phyloP scores from a whole-genome alignment of 2,329 filamentous ascomycete species.

The Emergomyces pasteurianus region DNA sequence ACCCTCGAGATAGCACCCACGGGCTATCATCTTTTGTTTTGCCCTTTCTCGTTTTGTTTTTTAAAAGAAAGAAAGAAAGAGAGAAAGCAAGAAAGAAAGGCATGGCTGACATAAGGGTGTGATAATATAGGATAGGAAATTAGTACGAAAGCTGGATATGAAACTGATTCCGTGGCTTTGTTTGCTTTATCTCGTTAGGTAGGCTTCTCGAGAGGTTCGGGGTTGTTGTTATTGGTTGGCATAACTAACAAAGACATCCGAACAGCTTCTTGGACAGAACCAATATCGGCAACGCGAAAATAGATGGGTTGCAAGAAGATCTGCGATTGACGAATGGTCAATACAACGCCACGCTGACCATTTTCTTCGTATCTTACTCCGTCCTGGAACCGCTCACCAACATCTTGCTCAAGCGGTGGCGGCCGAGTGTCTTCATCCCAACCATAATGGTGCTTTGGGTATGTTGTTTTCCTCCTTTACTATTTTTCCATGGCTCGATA shows the following conservation, averaged over 20 bases:
- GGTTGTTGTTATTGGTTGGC: not conserved
- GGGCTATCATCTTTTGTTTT: not conserved
- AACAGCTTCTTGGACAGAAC: slow-evolving; percentile 16
- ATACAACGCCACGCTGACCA: slow-evolving; percentile 28
- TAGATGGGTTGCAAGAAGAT: slow-evolving; percentile 17
- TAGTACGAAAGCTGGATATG: slow-evolving; percentile 35
- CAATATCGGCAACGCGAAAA: slow-evolving; percentile 31
- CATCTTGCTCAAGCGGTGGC: slow-evolving; percentile 33
- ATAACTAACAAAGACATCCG: not conserved
- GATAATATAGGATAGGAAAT: slow-evolving; percentile 27
- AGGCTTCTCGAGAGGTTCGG: not conserved
- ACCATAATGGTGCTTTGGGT: slow-evolving; percentile 34
- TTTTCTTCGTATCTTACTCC: slow-evolving; percentile 32
- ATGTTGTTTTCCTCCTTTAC: not conserved
- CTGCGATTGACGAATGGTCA: slow-evolving; percentile 17
- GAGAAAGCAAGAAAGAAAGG: not conserved
- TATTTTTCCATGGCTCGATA: not conserved
- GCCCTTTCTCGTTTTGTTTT: not conserved
- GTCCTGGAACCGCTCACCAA: slow-evolving; percentile 33
- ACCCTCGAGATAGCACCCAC: not conserved
- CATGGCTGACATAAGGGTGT: not conserved
- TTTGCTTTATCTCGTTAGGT: slow-evolving; percentile 31
- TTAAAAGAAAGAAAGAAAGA: no score
- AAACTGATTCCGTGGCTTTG: slow-evolving; percentile 36
- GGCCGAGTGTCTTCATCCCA: slow-evolving; percentile 43